Base-by-base conservation (phyloP, 352 stramenopile species). In the Phytophthora ohioensis region DNA sequence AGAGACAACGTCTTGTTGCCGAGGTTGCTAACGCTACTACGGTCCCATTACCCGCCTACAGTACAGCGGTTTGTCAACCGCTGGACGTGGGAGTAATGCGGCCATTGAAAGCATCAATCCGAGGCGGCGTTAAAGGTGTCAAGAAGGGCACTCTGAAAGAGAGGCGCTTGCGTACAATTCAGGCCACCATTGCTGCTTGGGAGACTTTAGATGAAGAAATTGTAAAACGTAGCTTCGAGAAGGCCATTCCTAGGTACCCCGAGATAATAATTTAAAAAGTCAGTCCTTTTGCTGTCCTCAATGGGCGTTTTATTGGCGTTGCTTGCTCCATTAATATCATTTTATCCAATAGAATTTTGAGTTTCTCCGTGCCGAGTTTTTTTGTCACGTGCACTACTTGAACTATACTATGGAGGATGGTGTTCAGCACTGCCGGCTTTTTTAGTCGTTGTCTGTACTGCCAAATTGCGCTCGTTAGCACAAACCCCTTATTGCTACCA, bases 61-160 rank as follows among this genome's bases (percentile, higher is more conserved):
- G 41, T 13, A 71, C 61, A 1, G 15, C 55, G 9, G 36, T 58
- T 2, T 75, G 67, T 32, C 56, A 76, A 32, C 48, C 62, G 35
- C 46, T 69, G 36, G 67, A 70, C 43, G 66, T 74, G 7, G 57
- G 58, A 11, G 66, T 68, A 49, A 62, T 66, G 67, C 59, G 17
- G 8, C 54, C 59, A 5, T 41, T 69, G 3, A 52, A 66, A 43
- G 27, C 9, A 47, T 13, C 0, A 4, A 52, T 34, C 41, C 54
- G 38, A 13, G 39, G 27, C 31, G n/a, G 10, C 38, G 51, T 21
- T 39, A 41, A 59, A 27, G 53, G 38, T 6, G 5, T 39, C 12
- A 38, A 6, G 10, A 46, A 49, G 7, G 8, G 32, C 43, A 13
- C n/a, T 41, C 35, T 46, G n/a, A 34, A 62, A 43, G 12, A 43